Base-by-base conservation (phyloP, 1,284 basidiomycete species). In the Exobasidium rhododendri region DNA sequence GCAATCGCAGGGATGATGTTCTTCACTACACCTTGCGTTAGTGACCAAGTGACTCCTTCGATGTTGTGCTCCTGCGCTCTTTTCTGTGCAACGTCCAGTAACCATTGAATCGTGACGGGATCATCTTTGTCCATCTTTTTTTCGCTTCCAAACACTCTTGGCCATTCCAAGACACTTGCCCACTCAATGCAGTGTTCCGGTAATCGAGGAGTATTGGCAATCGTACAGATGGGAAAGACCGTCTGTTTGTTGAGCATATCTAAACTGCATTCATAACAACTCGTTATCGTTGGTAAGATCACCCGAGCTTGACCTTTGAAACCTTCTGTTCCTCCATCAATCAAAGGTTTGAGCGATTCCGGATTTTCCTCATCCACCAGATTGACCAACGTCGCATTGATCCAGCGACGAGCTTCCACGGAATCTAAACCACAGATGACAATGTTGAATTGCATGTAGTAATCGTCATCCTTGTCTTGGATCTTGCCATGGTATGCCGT, bases 161-260 rank as follows among this genome's bases (percentile, higher is more conserved):
- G 94, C 96, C 96, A 99, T 81, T 99, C 94, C 35, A 99, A 84
- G n/a, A 98, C 94, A 52, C 91, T 94, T 0, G 96, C 96, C 94
- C 96, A 99, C 81, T 98, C 96, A 77, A 99, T 97, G 78, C 96
- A 98, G 79, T 99, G 96, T 80, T 99, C 96, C 2, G 96, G 96
- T 31, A 98, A 83, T 61, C 96, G 89, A 17, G 96, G 96, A 0
- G 96, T 99, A 77, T 98, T 98, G 61, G 96, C 96, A 67, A 99
- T 97, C 1, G 96, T 99, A 80, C 96, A 99, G 67, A 99, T 97
- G 0, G 96, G 96, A 80, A 94, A 99, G 4, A 89, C 89, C 40
- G 93, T 97, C 4, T 90, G 94, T 66, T 96, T 96, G 80, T 94
- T 97, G 56, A 97, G 86, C 91, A 98, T 96, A 79, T 97, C 94